phyloP scores from a whole-genome alignment of 1,284 basidiomycete genomes.

The Microbotryum saponariae region DNA sequence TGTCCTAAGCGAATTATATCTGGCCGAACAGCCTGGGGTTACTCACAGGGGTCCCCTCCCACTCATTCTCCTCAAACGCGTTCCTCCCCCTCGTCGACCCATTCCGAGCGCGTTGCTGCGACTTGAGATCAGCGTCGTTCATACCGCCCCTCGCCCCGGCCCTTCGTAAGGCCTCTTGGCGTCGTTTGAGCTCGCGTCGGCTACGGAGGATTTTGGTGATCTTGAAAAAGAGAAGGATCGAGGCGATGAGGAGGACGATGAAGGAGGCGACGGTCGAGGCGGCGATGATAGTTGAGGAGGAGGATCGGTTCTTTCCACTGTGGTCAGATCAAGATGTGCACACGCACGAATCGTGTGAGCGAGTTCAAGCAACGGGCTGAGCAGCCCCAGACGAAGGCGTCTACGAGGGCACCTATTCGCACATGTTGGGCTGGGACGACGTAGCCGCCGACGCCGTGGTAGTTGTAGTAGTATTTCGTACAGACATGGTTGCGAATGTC shows the following conservation, averaged over 20 bases:
- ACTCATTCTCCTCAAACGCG: constrained; percentile 2
- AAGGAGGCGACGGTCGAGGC: background rate
- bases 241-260: background rate
- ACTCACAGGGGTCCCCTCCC: constrained; percentile 2
- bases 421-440: no score
- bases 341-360: no score
- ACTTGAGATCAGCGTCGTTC: background rate
- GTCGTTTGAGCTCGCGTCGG: background rate
- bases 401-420: no score
- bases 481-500: no score
- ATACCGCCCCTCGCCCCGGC: background rate
- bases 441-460: no score
- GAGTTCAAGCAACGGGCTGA: no score
- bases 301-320: background rate
- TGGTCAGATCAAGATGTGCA: no score
- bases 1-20: no score
- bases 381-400: no score
- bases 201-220: background rate
- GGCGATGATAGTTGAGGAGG: background rate
- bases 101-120: background rate
- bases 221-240: background rate
- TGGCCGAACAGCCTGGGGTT: no score
- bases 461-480: no score
- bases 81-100: constrained; percentile 4
- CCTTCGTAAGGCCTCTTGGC: background rate